Evolutionary conservation across 768 basidiomycete genomes (phyloP), one percentile per base, ranked within the genome.

Genomic region (Gyrodon lividus): DNA sequence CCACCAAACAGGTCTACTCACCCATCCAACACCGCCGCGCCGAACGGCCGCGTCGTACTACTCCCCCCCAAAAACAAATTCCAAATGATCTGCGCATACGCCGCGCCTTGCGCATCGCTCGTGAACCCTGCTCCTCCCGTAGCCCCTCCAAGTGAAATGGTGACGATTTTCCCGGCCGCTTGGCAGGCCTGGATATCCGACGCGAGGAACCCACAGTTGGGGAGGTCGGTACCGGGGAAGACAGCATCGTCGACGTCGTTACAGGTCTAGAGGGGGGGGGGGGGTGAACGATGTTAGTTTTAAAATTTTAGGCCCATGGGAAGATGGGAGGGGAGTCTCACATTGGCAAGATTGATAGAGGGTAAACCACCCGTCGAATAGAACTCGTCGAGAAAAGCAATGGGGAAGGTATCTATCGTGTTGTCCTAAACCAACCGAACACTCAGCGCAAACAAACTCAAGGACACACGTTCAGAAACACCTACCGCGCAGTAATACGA

Each of bases 11-110:
- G 26, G 31, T 19, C 30, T 54, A 45, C 64, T 14, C 38, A 87
- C 86, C 88, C 88, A 58, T 89, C 87, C 22, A 90, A 73, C 44
- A 88, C 76, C 3, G 86, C 88, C 52, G 57, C 67, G 22, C 88
- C 88, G 58, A 90, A 90, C 0, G 87, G 88, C 52, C 87, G 77
- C 14, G 80, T 86, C 23, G 64, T 63, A 51, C 78, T 81, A 1
- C 71, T 73, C 16, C 86, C 85, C 8, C 86, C 87, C 24, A 89
- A 70, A 66, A 89, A 88, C 43, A 86, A 52, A 44, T 68, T 46
- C 88, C 88, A 89, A 46, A 90, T 80, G 0, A 80, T 82, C 46
- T 83, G 72, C 0, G 82, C 87, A 62, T 86, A 89, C 4, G 72
- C 64, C 12, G 67, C 59, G 2, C 81, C 87, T 57, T 86, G 78